Base-by-base conservation (phyloP, 2,329 filamentous ascomycete species). In the Pseudogymnoascus sp. region DNA sequence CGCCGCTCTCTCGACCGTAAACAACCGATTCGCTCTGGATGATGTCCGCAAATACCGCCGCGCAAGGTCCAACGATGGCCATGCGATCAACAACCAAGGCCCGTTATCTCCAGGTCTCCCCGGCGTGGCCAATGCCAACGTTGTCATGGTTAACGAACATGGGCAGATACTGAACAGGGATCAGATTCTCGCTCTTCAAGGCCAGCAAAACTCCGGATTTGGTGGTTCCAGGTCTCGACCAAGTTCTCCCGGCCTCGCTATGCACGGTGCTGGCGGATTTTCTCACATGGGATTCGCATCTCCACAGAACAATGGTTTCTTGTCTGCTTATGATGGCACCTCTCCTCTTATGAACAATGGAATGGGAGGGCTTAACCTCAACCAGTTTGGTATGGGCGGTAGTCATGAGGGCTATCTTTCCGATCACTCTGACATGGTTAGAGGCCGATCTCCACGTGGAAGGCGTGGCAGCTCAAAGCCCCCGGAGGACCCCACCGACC, bases 1-100 rank as follows among this genome's bases (percentile, higher is more conserved):
- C 61, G 95, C 95, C 53, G 95, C 95, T 17, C 81, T 99, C 53
- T 97, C 93, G 4, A 99, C 95, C 2, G 95, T 99, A 60, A 99
- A 97, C 80, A 99, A 97, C 76, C 90, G 95, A 44, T 96, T 99
- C 71, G 93, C 95, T 62, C 82, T 99, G 65, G 95, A 99, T 71
- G 95, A 99, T 75, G 93, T 96, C 66, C 91, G 93, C 72, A 97
- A 97, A 78, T 97, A 95, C 77, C 91, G 95, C 67, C 90, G 93
- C 65, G 87, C 92, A 68, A 87, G 93, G 65, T 97, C 95, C 60
- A 93, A 92, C 70, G 93, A 97, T 71, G 89, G 88, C 23, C 83
- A 88, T 42, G 83, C 83, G 65, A 74, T 71, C 71, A 78, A 78
- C 70, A 78, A 77, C 50, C 87, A 88, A 71, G 79, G 78, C 64